Percentiles rank a stretch among this genome's conserved stretches.
phyloP scores from a whole-genome alignment of 1,139 yeast genomes.

The Diutina mesorugosa region DNA sequence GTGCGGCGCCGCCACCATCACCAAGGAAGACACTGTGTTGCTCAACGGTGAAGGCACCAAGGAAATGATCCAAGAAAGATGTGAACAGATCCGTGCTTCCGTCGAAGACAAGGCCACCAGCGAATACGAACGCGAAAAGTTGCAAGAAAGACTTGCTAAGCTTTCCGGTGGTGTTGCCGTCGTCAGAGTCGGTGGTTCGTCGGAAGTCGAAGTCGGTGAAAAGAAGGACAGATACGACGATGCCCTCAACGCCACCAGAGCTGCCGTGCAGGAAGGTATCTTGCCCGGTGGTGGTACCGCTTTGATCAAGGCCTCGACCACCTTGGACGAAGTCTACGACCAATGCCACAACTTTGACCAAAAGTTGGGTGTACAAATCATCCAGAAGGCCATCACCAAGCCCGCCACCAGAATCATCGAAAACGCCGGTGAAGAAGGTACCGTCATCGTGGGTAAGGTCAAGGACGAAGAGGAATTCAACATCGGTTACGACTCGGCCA shows the following conservation, averaged over 20 bases:
- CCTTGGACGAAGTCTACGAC: constrained; percentile 59
- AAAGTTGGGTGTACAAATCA: constrained; percentile 93
- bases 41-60: constrained; percentile 93
- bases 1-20: constrained; percentile 85
- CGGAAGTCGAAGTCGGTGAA: constrained; percentile 98
- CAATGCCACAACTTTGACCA: constrained; percentile 87
- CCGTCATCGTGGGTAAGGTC: constrained; percentile 93
- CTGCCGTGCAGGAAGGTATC: constrained; percentile 99
- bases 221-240: constrained; percentile 99
- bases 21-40: constrained; percentile 95
- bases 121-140: constrained; percentile 94
- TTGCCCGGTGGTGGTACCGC: constrained; percentile 99
- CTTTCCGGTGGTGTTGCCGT: constrained; percentile 99
- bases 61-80: constrained; percentile 78
- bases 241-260: constrained; percentile 98
- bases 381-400: constrained; percentile 88
- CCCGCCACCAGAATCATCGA: constrained; percentile 97
- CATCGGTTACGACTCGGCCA: constrained; percentile 88
- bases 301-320: constrained; percentile 81
- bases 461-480: constrained; percentile 81
- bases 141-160: constrained; percentile 97
- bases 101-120: constrained; percentile 63
- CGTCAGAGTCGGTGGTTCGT: constrained; percentile 93
- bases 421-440: constrained; percentile 98
- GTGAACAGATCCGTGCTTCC: constrained; percentile 89